Evolutionary conservation across 140 eudicot genomes (phyloP), one percentile per base, ranked within the genome.

Genomic region (Cichorium intybus): DNA sequence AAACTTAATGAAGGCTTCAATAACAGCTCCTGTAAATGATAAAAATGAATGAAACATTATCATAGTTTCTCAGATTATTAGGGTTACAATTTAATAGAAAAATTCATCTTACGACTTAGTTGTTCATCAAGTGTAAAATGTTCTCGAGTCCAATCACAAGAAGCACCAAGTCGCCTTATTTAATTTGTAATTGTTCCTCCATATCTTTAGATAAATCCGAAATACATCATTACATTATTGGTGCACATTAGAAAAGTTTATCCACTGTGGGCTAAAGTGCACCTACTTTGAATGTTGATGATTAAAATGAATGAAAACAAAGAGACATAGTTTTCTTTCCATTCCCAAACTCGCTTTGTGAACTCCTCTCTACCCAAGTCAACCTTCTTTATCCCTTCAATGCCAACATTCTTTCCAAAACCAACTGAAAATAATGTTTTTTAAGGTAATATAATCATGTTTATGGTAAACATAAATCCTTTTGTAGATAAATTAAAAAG

Each of bases 141-240:
- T n/a, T n/a, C n/a, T n/a, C n/a, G n/a, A n/a, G n/a, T n/a, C n/a
- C n/a, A n/a, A n/a, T n/a, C n/a, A n/a, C n/a, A n/a, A n/a, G n/a
- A n/a, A n/a, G n/a, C n/a, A n/a, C n/a, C n/a, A n/a, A n/a, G 95
- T 74, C 96, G 85, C 77, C 78, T 85, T 49, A 87, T 91, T 60
- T 91, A 96, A 67, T 91, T 88, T 26, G 91, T 82, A 29, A 91
- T 91, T 45, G 98, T 87, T 76, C 98, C 98, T 20, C 98, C 98
- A 64, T 91, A 91, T 82, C 97, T 91, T 52, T 28, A 52, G 16
- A 64, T 45, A 64, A 17, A 54, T 45, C 24, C 10, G 37, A 72
- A 39, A 12, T 17, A 51, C 17, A 31, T 59, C 29, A 48, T 33
- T 7, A 60, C 28, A 33, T n/a, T n/a, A n/a, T n/a, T n/a, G n/a